These are phyloP conservation scores for Pistacia vera DNA, from an alignment of 345 rosid genomes.

Conservation along the genomic window DNA sequence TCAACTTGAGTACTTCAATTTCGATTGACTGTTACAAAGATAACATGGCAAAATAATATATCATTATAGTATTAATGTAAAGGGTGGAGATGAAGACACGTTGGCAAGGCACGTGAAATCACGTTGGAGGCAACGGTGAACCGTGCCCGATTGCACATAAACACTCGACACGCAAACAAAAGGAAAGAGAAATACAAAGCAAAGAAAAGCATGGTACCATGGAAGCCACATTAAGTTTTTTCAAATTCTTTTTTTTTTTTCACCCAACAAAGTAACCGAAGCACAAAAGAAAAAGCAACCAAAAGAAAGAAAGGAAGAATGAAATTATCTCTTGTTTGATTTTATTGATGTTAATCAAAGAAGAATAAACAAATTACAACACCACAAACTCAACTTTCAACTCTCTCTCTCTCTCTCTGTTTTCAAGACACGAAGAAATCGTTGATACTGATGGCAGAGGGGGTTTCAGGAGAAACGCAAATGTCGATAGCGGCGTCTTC, in stretches of 20 bases:
- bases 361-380: too few relatives aligned
- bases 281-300: not conserved
- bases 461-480: constrained; percentile 61
- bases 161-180: not conserved
- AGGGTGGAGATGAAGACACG: not conserved
- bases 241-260: constrained; percentile 4
- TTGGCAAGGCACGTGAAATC: not conserved
- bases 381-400: too few relatives aligned
- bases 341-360: not conserved
- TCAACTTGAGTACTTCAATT: too few relatives aligned
- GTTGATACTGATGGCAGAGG: not conserved
- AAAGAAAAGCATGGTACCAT: constrained; percentile 1
- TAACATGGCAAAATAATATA: too few relatives aligned
- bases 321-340: not conserved
- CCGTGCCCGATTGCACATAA: not conserved
- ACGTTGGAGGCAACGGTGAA: not conserved
- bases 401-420: not conserved
- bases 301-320: not conserved
- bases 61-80: too few relatives aligned
- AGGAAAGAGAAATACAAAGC: not conserved
- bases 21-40: too few relatives aligned
- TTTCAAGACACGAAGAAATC: too few relatives aligned
- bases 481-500: constrained; percentile 60
- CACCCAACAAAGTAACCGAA: not conserved
- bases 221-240: not conserved